Evolutionary conservation across 805 yeast species (phyloP).

Genomic region (Cyberlindnera bimundalis): DNA sequence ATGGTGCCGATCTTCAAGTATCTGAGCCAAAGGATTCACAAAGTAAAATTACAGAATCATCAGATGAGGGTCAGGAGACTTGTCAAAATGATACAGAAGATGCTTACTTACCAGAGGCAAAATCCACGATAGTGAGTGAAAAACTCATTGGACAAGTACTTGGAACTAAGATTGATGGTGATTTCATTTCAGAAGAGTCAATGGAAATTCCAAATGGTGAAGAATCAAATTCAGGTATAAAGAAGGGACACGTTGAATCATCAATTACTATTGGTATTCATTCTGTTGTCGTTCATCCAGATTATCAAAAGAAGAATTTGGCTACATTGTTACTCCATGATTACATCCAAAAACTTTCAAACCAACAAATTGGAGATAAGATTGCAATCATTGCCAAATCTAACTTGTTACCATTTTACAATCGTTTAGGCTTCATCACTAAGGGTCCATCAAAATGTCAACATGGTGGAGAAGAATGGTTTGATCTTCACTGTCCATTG

Average conservation of each 20-base stretch:
- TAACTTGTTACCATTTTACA: conserved; percentile 69
- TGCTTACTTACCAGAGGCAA: conserved; percentile 26
- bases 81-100: conserved; percentile 31
- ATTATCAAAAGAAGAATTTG: conserved; percentile 75
- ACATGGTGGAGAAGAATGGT: conserved; percentile 60
- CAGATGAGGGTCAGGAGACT: conserved; percentile 27
- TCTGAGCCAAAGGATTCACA: conserved; percentile 5
- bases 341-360: conserved; percentile 83
- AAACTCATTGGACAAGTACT: conserved; percentile 75
- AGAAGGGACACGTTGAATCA: conserved; percentile 67
- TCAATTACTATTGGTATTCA: conserved; percentile 79
- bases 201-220: conserved; percentile 54
- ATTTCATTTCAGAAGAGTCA: conserved; percentile 49
- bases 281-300: conserved; percentile 71
- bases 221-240: conserved; percentile 16
- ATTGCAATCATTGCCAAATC: conserved; percentile 73
- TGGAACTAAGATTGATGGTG: conserved; percentile 63
- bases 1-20: conserved; percentile 15
- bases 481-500: conserved; percentile 44
- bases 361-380: conserved; percentile 80
- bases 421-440: conserved; percentile 73
- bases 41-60: conserved; percentile 13
- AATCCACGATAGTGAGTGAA: conserved; percentile 47
- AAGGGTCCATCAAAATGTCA: conserved; percentile 60
- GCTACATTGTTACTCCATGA: conserved; percentile 84